Conservation (phyloP, 2,329 filamentous ascomycete species). For the Cryphonectria nitschkei region DNA sequence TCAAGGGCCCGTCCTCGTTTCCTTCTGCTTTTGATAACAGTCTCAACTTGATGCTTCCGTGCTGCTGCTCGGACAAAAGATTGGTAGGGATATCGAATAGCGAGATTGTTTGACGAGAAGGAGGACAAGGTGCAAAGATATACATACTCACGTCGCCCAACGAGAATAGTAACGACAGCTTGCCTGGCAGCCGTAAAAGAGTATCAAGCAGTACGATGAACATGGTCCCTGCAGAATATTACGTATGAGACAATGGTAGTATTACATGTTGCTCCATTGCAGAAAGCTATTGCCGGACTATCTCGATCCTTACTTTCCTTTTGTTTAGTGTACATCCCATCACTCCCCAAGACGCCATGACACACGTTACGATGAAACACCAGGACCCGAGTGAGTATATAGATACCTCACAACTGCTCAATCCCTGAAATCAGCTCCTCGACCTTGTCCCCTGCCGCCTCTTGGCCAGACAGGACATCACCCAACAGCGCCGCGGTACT, state of each 20-base stretch:
- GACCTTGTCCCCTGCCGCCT: constrained; percentile 44
- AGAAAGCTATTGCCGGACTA: not conserved
- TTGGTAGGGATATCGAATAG: not conserved
- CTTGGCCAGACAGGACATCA: constrained; percentile 44
- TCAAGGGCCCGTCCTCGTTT: not conserved
- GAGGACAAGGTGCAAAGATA: not conserved
- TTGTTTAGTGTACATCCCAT: not conserved
- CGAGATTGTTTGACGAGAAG: not conserved
- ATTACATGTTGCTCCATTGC: not conserved
- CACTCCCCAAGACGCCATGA: not conserved
- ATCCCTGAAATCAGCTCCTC: constrained; percentile 59
- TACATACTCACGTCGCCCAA: not conserved
- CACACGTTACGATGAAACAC: too few relatives aligned
- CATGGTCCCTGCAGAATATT: not conserved
- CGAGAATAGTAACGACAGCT: not conserved
- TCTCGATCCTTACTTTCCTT: not conserved
- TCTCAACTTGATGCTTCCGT: too few relatives aligned
- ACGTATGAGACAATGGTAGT: not conserved
- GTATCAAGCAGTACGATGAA: not conserved
- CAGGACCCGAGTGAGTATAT: not conserved
- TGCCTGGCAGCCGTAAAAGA: not conserved
- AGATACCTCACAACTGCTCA: constrained; percentile 56
- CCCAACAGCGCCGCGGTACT: constrained; percentile 49
- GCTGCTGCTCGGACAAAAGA: too few relatives aligned
- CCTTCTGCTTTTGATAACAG: not conserved